Base-by-base conservation (phyloP, 495 filamentous ascomycete species). In the Tuber borchii region DNA sequence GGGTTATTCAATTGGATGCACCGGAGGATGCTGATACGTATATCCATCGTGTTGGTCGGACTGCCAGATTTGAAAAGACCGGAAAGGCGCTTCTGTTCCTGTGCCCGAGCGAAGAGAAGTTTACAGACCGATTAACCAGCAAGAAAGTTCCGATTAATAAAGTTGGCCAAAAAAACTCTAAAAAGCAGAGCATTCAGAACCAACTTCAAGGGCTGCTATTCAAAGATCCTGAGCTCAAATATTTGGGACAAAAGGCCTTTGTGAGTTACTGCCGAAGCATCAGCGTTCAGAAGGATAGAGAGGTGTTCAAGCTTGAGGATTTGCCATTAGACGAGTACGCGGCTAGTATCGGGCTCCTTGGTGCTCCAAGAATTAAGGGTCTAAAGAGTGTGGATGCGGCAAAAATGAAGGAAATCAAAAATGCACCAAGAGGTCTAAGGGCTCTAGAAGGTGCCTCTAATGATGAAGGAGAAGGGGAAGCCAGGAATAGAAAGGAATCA, bases 11-110 rank as follows among this genome's bases (percentile, higher is more conserved):
- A 82, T 84, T 93, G 42, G 95, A 99, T 83, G 97, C 93, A 76
- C 95, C 95, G 0, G 95, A 99, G 84, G 95, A 99, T 84, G 92
- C 91, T 1, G 95, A 97, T 77, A 98, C 95, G 0, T 99, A 99
- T 77, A 99, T 99, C 77, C 95, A 99, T 83, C 90, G 95, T 72
- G 96, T 97, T 19, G 95, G 95, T 22, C 90, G 95, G 22, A 99
- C 95, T 39, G 95, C 95, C 2, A 89, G 95, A n/a, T 97, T 93
- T 83, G 92, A 97, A 77, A 91, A 91, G 75, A 88, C 91, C 56
- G 95, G 95, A 9, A 89, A 91, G 46, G 95, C 95, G 0, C 93
- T 98, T 7, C 84, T 99, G 7, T 97, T 99, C 84, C 86, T 99
- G 0, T 92, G 96, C 39, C 95, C 96, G 0, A 93, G 89, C 76